A percentile compares a stretch with the other conserved stretches of the same genome.
These are phyloP conservation scores for Macrophomina pseudophaseolina DNA, from an alignment of 2,329 filamentous ascomycete species.

Conservation along the genomic window DNA sequence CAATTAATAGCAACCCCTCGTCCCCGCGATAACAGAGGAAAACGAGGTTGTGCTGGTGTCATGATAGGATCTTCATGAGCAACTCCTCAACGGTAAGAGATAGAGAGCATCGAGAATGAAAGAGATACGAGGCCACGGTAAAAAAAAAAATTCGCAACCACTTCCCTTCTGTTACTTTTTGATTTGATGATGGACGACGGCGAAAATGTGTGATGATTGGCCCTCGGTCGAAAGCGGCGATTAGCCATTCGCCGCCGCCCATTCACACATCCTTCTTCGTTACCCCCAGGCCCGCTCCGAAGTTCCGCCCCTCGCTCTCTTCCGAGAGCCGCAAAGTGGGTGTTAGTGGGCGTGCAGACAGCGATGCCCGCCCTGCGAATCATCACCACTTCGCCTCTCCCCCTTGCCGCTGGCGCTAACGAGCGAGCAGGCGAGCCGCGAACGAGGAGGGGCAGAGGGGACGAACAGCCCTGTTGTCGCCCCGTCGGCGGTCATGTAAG, in stretches of 20 bases:
- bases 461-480: not conserved
- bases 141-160: not conserved
- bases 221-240: too few species aligned
- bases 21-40: conserved; percentile 13
- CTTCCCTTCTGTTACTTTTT: not conserved
- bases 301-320: not conserved
- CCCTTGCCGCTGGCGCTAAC: conserved; percentile 14
- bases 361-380: conserved; percentile 8
- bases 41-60: not conserved
- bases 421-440: not conserved
- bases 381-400: conserved; percentile 1
- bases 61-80: conserved; percentile 14
- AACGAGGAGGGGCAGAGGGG: not conserved
- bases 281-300: conserved; percentile 2
- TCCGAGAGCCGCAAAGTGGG: conserved; percentile 1
- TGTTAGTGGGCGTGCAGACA: too few species aligned
- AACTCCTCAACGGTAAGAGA: conserved; percentile 12
- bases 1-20: conserved; percentile 14
- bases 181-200: not conserved
- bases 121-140: not conserved
- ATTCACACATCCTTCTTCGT: too few species aligned
- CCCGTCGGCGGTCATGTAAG: conserved; percentile 3
- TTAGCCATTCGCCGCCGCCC: too few species aligned
- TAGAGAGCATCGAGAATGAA: not conserved
- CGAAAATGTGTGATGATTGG: not conserved